phyloP scores from a whole-genome alignment of 306 rosid species.

The Prinsepia uniflora region DNA sequence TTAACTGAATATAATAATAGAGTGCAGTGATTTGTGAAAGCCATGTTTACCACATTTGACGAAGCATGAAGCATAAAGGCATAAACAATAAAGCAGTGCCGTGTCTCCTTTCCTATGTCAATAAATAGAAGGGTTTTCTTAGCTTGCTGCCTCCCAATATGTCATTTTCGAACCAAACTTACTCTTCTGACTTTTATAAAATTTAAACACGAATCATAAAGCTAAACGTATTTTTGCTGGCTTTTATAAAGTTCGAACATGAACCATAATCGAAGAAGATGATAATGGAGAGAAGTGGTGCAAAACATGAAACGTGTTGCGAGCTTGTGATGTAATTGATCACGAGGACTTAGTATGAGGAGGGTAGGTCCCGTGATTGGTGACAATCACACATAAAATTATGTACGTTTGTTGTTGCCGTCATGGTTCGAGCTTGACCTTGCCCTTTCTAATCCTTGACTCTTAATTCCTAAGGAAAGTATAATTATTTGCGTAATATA shows the following conservation, averaged over 20 bases:
- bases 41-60: neutral
- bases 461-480: constrained; percentile 44
- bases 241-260: constrained; percentile 31
- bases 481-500: neutral
- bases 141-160: constrained; percentile 28
- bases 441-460: constrained; percentile 34
- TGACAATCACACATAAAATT: neutral
- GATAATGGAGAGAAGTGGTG: neutral
- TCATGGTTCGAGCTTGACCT: constrained; percentile 14
- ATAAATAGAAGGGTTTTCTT: neutral
- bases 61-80: neutral
- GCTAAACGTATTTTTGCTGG: too few species aligned
- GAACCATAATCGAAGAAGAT: constrained; percentile 1
- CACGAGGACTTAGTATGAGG: neutral
- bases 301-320: constrained; percentile 25
- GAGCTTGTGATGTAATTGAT: constrained; percentile 9
- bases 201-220: constrained; percentile 32
- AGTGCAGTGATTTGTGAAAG: constrained; percentile 2
- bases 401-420: neutral
- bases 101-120: constrained; percentile 28
- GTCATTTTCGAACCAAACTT: constrained; percentile 29
- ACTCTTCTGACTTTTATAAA: neutral
- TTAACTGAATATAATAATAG: neutral
- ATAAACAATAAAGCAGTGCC: constrained; percentile 32
- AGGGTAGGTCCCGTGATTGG: neutral